Base-by-base conservation (phyloP, 768 basidiomycete species). In the Hypholoma fasciculare region DNA sequence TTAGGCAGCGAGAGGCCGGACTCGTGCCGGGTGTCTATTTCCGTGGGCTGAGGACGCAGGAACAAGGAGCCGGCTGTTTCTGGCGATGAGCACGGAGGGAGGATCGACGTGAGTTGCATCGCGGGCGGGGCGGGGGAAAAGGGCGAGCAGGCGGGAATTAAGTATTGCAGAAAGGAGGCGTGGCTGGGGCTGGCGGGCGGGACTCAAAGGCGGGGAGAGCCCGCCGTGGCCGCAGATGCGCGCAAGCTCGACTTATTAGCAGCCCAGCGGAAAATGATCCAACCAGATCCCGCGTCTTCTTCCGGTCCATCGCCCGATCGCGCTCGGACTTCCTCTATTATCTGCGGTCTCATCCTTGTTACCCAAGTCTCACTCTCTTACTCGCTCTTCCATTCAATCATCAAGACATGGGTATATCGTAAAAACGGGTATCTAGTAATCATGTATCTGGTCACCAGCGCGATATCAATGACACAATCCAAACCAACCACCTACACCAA, bases 61-160 rank as follows among this genome's bases (percentile, higher is more conserved):
- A 26, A 54, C 30, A 54, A 56, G 50, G 58, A 48, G 39, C 51
- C 59, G 58, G 54, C 51, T 27, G 51, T 49, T 43, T 61, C 62
- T 58, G 61, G 60, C 61, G 67, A 61, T 54, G 63, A 65, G 38
- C 46, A 54, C 59, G 67, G 64, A 62, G 59, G 52, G 38, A 53
- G 63, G 40, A 61, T 46, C 37, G 66, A 59, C 37, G 64, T 59
- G 52, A 60, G 39, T 46, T 62, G 56, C 65, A 66, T 66, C 52
- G 61, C 62, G 66, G 50, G 62, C 53, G 52, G 62, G 34, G 52
- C 63, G 63, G 62, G 61, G 56, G 34, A 49, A 39, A 52, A 20
- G 20, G 46, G 36, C 52, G 40, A 64, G 58, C 16, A 17, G 57
- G 54, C 53, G 49, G 30, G 3, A 34, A 34, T 34, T 34, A 34